Base-by-base conservation (phyloP, 2,329 filamentous ascomycete species). In the Dothistroma pini region DNA sequence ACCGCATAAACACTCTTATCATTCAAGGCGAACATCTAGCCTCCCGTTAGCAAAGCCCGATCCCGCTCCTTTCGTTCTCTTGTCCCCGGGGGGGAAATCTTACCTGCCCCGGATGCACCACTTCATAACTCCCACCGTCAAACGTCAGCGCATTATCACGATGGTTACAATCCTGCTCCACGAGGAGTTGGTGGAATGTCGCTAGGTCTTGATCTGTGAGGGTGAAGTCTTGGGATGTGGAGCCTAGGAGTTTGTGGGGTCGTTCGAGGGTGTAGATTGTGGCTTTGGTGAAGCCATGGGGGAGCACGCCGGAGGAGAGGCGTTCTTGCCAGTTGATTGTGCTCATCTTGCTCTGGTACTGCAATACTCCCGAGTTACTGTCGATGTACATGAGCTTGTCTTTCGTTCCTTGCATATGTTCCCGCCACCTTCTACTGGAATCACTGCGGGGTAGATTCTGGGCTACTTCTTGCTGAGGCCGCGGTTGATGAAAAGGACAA, bases 371-470 rank as follows among this genome's bases (percentile, higher is more conserved):
- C 2, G 38, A 14, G 12, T 14, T 4, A n/a, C n/a, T 31, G 48
- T 51, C 48, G 11, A 9, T 31, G 29, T 11, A 14, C 21, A 25
- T 51, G 19, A 31, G 29, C 21, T 51, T 21, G 44, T 49, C 10
- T 49, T n/a, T 3, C 2, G 2, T 2, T 25, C 4, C n/a, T 4
- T 49, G 44, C 44, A 21, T 19, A 9, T 25, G 44, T 49, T 50
- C 19, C 48, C 16, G 25, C 21, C 48, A 4, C 11, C 50, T 25
- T 14, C 50, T 25, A 14, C 8, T 16, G 11, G 8, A 12, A 8
- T n/a, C 19, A 6, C 29, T 53, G 51, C 51, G 51, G 51, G 29
- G 51, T 53, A 53, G 48, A 51, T 29, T 51, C 29, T 51, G 21
- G 16, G 25, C 48, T 29, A 14, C 21, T 29, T 51, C 10, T 31